Evolutionary conservation across 257 asterid species (phyloP), one percentile per base, ranked within the genome.

Genomic region (Lycium ferocissimum): DNA sequence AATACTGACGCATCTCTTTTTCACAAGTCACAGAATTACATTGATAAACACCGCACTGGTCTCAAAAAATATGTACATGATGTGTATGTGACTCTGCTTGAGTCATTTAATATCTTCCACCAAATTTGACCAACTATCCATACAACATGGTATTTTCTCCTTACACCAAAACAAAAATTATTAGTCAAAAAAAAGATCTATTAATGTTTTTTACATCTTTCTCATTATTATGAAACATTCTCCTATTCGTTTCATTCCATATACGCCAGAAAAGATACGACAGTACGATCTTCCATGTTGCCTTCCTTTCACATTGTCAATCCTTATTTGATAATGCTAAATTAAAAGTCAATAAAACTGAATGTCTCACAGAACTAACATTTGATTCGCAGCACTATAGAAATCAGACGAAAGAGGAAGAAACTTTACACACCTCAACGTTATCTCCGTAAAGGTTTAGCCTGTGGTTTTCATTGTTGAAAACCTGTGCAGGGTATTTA

Each of bases 401-500:
- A 51, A 51, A 76, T 40, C 9, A 26, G 33, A 26, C 63, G 51
- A 20, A 51, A 22, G 82, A 76, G 63, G 47, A 51, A 11, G 45
- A 51, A 51, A 76, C 51, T 13, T 72, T 22, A 57, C 88, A 81
- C 88, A 94, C 99, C 99, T 97, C 99, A 58, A 95, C 98, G 84
- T 95, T 97, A 88, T 97, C 98, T 58, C 98, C 99, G 85, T 95
- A 97, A 88, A 97, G 88, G 85, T 97, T 97, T 80, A 95, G 98
- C 81, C 87, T 94, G 88, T 97, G 98, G 88, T 97, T 94, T 89
- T 97, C 97, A 88, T 94, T 94, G 89, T 97, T 97, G 92, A 97
- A 97, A 89, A 97, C 99, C 90, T 94, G 98, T 61, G 99, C 98
- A 83, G 98, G 99, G 83, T 93, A 97, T 91, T 94, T 97, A 87